Evolutionary conservation across 2,329 filamentous ascomycete genomes (phyloP).

Genomic region (Geoglossum cookeanum): DNA sequence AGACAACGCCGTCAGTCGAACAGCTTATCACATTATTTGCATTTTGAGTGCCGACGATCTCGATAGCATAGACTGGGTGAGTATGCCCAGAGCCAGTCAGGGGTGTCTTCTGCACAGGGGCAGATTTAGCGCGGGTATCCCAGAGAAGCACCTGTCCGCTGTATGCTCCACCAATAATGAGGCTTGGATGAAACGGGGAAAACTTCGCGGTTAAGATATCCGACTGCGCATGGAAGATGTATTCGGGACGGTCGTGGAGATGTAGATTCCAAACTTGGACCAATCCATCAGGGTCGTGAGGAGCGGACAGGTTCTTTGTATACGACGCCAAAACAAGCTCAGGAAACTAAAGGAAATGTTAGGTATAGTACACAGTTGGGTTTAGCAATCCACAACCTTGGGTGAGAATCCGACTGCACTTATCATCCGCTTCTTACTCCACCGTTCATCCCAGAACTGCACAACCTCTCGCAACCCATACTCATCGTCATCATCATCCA

Average conservation of each 20-base stretch:
- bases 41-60: conserved; percentile 94
- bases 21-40: conserved; percentile 97
- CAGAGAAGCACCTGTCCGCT: conserved; percentile 91
- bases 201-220: conserved; percentile 93
- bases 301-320: conserved; percentile 90
- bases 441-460: conserved; percentile 87
- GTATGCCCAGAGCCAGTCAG: conserved; percentile 89
- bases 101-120: conserved; percentile 88
- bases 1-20: conserved; percentile 90
- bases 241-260: conserved; percentile 84
- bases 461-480: conserved; percentile 52
- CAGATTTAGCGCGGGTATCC: conserved; percentile 81
- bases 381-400: conserved; percentile 33
- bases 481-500: conserved; percentile 67
- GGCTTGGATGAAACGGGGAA: conserved; percentile 93
- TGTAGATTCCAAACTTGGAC: conserved; percentile 96
- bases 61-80: conserved; percentile 86
- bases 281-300: conserved; percentile 80
- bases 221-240: conserved; percentile 88
- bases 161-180: conserved; percentile 91
- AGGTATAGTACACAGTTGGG: not conserved
- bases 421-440: conserved; percentile 96
- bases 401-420: conserved; percentile 89
- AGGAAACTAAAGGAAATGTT: conserved; percentile 37
- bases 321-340: conserved; percentile 88